Evolutionary conservation across 257 asterid species (phyloP).

Genomic region (Solanum infundibuliforme): DNA sequence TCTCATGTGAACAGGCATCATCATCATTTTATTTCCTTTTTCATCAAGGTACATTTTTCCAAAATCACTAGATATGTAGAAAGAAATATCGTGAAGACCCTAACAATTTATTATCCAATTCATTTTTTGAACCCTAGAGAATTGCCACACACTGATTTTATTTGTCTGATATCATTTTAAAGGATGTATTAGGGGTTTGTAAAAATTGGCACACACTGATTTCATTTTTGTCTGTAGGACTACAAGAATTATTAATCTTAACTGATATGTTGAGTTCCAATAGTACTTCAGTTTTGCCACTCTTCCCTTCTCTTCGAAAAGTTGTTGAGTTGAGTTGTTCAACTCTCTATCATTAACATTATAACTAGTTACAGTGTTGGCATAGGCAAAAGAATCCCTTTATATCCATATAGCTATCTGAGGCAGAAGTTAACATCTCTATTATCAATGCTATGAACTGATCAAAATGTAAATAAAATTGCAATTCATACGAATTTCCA

Average conservation of each 20-base stretch:
- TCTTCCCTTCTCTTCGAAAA: slow-evolving; percentile 20
- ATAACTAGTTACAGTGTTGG: slow-evolving; percentile 21
- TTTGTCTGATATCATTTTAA: no score
- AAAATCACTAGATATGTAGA: no score
- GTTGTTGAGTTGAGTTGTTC: slow-evolving; percentile 16
- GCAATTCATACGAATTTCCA: not conserved
- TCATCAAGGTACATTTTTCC: no score
- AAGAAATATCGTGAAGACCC: no score
- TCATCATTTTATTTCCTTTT: no score
- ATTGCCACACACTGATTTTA: no score
- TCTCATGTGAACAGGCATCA: no score
- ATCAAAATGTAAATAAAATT: not conserved
- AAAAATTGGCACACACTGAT: no score
- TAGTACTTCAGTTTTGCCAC: not conserved
- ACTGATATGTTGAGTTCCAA: slow-evolving; percentile 19
- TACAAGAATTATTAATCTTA: slow-evolving; percentile 14
- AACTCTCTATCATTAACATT: slow-evolving; percentile 13
- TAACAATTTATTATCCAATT: no score
- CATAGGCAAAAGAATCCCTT: slow-evolving; percentile 35
- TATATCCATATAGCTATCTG: no score
- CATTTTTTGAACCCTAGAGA: no score
- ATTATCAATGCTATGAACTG: not conserved
- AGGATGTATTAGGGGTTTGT: no score
- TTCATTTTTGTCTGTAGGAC: not conserved
- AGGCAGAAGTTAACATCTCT: not conserved